These are phyloP conservation scores for Chlorella vulgaris DNA, from an alignment of 139 green algal genomes.

Conservation along the genomic window DNA sequence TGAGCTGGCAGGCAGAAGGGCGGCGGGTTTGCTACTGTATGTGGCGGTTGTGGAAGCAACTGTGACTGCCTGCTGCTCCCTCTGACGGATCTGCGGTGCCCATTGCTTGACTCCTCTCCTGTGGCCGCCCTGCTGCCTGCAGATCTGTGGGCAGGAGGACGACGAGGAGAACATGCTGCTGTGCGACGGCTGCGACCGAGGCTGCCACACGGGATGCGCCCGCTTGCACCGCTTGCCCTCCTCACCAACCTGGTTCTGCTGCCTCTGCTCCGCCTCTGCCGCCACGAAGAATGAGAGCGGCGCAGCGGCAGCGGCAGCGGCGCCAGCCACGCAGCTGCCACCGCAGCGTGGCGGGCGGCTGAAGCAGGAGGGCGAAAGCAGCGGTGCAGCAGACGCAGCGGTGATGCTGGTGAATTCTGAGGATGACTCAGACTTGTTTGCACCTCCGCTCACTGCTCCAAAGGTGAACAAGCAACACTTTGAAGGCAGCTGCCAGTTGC, in stretches of 20 bases:
- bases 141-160: conserved; percentile 14
- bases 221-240: background rate
- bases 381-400: background rate
- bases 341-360: background rate
- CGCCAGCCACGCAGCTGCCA: no score
- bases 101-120: background rate
- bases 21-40: no score
- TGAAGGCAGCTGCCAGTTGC: no score
- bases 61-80: no score
- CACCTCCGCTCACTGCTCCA: no score
- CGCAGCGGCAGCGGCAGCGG: background rate
- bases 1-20: background rate
- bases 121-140: no score
- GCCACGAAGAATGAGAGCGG: no score
- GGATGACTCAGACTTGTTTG: no score
- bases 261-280: conserved; percentile 2
- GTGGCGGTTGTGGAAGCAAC: no score
- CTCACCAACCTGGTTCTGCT: conserved; percentile 23
- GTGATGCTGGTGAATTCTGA: no score
- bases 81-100: no score
- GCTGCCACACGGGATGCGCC: conserved; percentile 9
- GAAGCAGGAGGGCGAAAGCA: background rate
- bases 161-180: conserved; percentile 35
- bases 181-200: conserved; percentile 34
- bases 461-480: no score